Conservation (phyloP, 345 rosid species). For the Adansonia digitata region DNA sequence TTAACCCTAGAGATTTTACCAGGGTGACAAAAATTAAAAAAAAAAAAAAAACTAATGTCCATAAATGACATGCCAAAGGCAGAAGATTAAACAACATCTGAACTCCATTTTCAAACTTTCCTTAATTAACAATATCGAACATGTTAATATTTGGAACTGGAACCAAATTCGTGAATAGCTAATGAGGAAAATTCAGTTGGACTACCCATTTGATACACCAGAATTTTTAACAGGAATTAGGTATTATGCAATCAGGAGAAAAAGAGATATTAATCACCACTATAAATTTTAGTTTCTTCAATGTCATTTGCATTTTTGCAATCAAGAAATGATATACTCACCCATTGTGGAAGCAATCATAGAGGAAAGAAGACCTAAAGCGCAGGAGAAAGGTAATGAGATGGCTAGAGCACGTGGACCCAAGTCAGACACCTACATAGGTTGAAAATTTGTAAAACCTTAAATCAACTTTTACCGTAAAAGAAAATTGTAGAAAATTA, state of each 20-base stretch:
- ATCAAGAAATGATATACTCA: background rate
- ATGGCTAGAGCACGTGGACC: constrained; percentile 8
- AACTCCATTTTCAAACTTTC: background rate
- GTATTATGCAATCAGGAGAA: background rate
- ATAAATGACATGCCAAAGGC: background rate
- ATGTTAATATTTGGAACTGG: background rate
- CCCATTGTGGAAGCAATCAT: constrained; percentile 5
- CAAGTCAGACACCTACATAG: constrained; percentile 3
- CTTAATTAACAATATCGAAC: background rate
- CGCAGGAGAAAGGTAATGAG: constrained; percentile 9
- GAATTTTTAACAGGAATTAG: background rate
- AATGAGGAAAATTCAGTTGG: background rate
- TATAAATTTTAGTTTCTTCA: background rate
- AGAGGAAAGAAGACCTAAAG: constrained; percentile 9
- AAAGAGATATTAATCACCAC: background rate
- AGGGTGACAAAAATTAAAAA: background rate
- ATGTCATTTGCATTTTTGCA: background rate
- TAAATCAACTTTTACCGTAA: background rate
- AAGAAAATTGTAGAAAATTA: background rate
- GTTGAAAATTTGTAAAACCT: background rate
- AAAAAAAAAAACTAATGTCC: background rate
- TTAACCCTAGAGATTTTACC: too few species aligned
- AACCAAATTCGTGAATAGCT: background rate
- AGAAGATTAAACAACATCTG: background rate
- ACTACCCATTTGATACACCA: background rate